phyloP scores from a whole-genome alignment of 768 basidiomycete species.

The Cyathus striatus region DNA sequence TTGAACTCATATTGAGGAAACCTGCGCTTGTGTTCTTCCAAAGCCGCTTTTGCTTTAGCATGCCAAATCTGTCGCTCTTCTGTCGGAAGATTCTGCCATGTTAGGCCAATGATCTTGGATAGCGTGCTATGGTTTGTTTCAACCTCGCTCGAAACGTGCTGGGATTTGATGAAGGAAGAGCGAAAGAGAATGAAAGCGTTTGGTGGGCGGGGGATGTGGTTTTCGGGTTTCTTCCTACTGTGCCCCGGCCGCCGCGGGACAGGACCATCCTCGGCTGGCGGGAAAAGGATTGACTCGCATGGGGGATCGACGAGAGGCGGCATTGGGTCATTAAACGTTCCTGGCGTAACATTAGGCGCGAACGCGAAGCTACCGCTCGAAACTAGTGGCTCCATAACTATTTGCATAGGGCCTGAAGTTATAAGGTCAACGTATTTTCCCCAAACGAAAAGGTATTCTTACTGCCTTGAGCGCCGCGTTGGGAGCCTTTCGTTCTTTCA shows the following conservation, averaged over 20 bases:
- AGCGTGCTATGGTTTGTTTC: constrained; percentile 80
- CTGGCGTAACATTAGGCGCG: constrained; percentile 53
- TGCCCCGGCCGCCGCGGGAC: constrained; percentile 37
- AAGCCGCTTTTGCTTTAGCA: constrained; percentile 60
- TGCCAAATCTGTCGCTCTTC: constrained; percentile 75
- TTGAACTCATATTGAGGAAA: constrained; percentile 75
- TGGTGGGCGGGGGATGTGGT: constrained; percentile 76
- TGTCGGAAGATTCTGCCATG: constrained; percentile 72
- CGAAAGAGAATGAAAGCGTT: constrained; percentile 86
- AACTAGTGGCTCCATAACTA: constrained; percentile 31
- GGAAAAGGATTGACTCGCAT: constrained; percentile 45
- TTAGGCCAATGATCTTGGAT: constrained; percentile 78
- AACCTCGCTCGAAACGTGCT: constrained; percentile 69
- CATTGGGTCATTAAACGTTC: constrained; percentile 46
- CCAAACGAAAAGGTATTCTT: too few relatives aligned
- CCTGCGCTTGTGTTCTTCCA: constrained; percentile 69
- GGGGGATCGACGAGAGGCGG: constrained; percentile 28
- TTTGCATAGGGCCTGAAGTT: too few relatives aligned
- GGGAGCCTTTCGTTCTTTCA: constrained; percentile 36
- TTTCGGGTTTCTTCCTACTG: constrained; percentile 57
- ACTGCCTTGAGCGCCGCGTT: constrained; percentile 30
- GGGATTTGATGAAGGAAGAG: constrained; percentile 71
- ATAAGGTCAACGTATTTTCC: too few relatives aligned
- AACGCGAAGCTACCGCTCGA: constrained; percentile 42
- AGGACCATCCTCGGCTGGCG: constrained; percentile 28